A percentile compares a stretch with the other conserved stretches of the same genome.
These are phyloP conservation scores for Verbena officinalis DNA, from an alignment of 257 asterid species.

Conservation along the genomic window DNA sequence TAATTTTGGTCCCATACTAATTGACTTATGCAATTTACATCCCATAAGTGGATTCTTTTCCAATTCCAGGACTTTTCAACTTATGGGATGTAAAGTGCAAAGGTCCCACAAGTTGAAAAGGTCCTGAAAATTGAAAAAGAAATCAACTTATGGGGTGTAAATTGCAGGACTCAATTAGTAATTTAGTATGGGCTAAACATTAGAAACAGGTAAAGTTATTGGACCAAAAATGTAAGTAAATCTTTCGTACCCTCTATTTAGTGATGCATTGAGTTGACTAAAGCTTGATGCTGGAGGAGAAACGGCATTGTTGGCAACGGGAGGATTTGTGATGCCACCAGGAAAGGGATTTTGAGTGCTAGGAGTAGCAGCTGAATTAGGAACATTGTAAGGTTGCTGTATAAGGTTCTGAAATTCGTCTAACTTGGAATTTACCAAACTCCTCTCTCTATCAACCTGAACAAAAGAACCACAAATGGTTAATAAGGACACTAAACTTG, in stretches of 20 bases:
- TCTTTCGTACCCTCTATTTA: constrained; percentile 56
- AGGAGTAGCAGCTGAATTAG: constrained; percentile 47
- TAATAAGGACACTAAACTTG: constrained; percentile 19
- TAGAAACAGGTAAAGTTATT: too few species aligned
- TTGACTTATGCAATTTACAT: too few species aligned
- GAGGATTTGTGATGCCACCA: constrained; percentile 34
- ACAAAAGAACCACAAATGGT: constrained; percentile 30
- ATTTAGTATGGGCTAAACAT: too few species aligned
- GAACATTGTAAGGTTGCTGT: constrained; percentile 47
- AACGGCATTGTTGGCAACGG: constrained; percentile 37
- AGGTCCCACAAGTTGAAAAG: too few species aligned
- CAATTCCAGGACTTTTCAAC: too few species aligned
- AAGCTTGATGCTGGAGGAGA: constrained; percentile 69
- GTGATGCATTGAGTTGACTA: constrained; percentile 63
- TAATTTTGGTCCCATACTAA: too few species aligned
- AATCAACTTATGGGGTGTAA: too few species aligned
- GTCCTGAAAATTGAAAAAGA: too few species aligned
- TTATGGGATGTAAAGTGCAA: too few species aligned
- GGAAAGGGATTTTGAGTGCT: constrained; percentile 54
- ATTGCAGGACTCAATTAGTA: too few species aligned
- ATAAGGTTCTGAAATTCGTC: constrained; percentile 70
- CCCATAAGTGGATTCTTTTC: too few species aligned
- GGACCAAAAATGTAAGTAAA: too few species aligned
- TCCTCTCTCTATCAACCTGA: constrained; percentile 88
- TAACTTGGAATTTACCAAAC: constrained; percentile 61